These are phyloP conservation scores for Xylariomycetidae sp. DNA, from an alignment of 2,329 filamentous ascomycete species.

Conservation along the genomic window DNA sequence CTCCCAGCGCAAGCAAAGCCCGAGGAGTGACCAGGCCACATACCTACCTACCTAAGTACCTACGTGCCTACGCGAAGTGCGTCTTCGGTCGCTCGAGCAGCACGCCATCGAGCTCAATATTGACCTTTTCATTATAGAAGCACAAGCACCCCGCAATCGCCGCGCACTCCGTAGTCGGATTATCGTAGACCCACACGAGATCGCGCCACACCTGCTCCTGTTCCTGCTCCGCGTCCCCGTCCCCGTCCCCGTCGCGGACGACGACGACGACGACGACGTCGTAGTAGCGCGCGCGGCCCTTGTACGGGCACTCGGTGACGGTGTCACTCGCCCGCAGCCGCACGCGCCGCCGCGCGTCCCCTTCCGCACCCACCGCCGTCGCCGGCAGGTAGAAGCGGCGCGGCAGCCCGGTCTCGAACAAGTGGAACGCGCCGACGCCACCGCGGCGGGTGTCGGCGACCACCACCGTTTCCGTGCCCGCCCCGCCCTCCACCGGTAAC, in stretches of 20 bases:
- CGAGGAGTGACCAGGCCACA: too few species aligned
- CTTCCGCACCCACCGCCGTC: slow-evolving; percentile 38
- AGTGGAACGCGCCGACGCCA: slow-evolving; percentile 45
- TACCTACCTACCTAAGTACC: background rate
- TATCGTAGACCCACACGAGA: slow-evolving; percentile 57
- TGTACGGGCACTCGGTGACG: slow-evolving; percentile 59
- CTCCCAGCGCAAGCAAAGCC: too few species aligned
- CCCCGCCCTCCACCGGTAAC: too few species aligned
- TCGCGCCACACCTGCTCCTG: slow-evolving; percentile 29
- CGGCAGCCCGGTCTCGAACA: slow-evolving; percentile 56
- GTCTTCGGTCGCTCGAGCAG: slow-evolving; percentile 25
- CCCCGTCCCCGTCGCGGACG: slow-evolving; percentile 10
- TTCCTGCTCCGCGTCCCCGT: slow-evolving; percentile 7
- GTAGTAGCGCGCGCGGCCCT: slow-evolving; percentile 60
- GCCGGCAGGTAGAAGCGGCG: slow-evolving; percentile 54
- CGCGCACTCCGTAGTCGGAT: slow-evolving; percentile 50
- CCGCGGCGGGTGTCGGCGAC: too few species aligned
- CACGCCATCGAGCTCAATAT: slow-evolving; percentile 51
- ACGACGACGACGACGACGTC: slow-evolving; percentile 41
- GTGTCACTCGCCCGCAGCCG: slow-evolving; percentile 44
- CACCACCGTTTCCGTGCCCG: slow-evolving; percentile 20
- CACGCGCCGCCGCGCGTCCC: background rate
- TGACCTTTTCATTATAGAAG: slow-evolving; percentile 65
- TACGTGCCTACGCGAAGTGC: slow-evolving; percentile 12
- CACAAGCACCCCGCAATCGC: slow-evolving; percentile 50